A percentile compares a stretch with the other conserved stretches of the same genome.
Evolutionary conservation across 495 filamentous ascomycete species (phyloP).

Genomic region (Cenococcum geophilum): DNA sequence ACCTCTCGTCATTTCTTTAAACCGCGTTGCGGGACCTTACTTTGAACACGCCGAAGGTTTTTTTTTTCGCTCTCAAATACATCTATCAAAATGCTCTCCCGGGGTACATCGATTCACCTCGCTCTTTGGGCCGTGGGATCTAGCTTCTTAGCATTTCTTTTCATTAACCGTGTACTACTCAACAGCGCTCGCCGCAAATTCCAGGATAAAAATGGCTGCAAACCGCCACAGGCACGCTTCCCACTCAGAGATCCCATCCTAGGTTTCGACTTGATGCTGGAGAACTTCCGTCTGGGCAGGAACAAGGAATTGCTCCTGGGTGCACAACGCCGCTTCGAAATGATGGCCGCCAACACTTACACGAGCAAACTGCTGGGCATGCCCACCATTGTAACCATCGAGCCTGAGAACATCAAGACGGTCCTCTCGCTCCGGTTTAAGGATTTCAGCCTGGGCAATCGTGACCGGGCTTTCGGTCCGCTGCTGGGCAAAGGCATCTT

Average conservation of each 20-base stretch:
- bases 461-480: conserved; percentile 46
- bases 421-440: conserved; percentile 55
- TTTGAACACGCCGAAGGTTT: background rate
- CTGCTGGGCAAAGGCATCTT: conserved; percentile 68
- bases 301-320: conserved; percentile 23
- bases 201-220: conserved; percentile 23
- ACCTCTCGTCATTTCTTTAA: background rate
- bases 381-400: conserved; percentile 45
- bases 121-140: conserved; percentile 11
- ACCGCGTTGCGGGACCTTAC: background rate
- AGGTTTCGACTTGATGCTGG: conserved; percentile 31
- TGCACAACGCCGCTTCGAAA: conserved; percentile 24
- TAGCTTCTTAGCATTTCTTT: conserved; percentile 14
- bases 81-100: no score
- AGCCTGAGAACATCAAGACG: conserved; percentile 58
- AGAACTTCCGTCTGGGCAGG: conserved; percentile 27
- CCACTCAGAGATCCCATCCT: conserved; percentile 33
- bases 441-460: conserved; percentile 53
- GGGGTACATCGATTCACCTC: background rate
- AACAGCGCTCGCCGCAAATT: conserved; percentile 20
- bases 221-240: conserved; percentile 12
- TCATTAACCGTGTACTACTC: conserved; percentile 22
- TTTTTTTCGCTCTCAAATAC: no score
- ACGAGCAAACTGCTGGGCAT: conserved; percentile 13
- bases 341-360: conserved; percentile 26